These are phyloP conservation scores for Heterococcus sp. DNA, from an alignment of 108 stramenopile species.

Conservation along the genomic window DNA sequence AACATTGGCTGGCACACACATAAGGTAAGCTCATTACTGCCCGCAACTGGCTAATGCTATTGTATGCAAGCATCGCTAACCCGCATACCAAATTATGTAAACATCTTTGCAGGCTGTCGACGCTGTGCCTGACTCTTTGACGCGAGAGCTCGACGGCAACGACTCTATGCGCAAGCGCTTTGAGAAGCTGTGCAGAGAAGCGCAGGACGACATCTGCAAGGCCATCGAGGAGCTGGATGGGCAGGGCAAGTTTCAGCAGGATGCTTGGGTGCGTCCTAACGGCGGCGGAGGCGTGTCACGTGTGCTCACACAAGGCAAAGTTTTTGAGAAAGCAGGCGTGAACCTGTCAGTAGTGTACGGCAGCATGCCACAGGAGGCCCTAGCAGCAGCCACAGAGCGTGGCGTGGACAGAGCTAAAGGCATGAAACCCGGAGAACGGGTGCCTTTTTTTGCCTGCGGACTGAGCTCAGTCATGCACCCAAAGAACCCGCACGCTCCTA, in stretches of 20 bases:
- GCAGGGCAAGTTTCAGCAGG: constrained; percentile 71
- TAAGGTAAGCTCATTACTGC: too few relatives aligned
- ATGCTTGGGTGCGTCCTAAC: constrained; percentile 86
- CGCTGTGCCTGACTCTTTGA: constrained; percentile 65
- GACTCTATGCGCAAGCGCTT: constrained; percentile 86
- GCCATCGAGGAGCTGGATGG: constrained; percentile 89
- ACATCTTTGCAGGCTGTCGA: constrained; percentile 47
- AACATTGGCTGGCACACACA: constrained; percentile 89
- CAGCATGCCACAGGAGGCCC: constrained; percentile 82
- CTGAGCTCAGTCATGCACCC: constrained; percentile 96
- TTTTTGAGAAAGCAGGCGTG: constrained; percentile 97
- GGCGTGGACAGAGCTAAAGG: constrained; percentile 87
- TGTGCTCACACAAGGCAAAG: constrained; percentile 83
- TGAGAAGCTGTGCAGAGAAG: constrained; percentile 83
- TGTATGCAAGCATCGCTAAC: too few relatives aligned
- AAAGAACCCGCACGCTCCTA: constrained; percentile 86
- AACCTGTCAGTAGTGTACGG: constrained; percentile 95
- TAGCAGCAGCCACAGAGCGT: constrained; percentile 88
- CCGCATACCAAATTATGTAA: too few relatives aligned
- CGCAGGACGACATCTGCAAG: constrained; percentile 82
- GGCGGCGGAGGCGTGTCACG: constrained; percentile 94
- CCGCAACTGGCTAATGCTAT: too few relatives aligned
- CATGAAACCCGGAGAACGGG: constrained; percentile 74
- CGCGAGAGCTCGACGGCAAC: constrained; percentile 83
- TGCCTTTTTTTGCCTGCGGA: constrained; percentile 96